phyloP scores from a whole-genome alignment of 1,284 basidiomycete genomes.

The Tranzscheliella williamsii region DNA sequence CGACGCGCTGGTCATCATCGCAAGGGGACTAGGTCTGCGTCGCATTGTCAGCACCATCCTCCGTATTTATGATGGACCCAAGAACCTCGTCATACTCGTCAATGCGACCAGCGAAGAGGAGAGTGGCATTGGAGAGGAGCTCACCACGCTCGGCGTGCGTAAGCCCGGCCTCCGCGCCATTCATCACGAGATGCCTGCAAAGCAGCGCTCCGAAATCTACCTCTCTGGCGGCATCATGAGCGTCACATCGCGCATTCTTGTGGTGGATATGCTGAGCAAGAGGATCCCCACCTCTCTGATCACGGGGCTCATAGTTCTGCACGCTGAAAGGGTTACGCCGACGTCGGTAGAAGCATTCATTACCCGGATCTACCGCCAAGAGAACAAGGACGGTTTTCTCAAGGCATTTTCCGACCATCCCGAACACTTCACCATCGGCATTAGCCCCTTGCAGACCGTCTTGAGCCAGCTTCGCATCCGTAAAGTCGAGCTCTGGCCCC shows the following conservation, averaged over 20 bases:
- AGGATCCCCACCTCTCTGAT: constrained; percentile 83
- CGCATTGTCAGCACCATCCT: constrained; percentile 52
- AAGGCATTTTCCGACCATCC: constrained; percentile 97
- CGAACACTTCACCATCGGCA: constrained; percentile 86
- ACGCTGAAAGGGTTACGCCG: constrained; percentile 85
- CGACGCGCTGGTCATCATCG: constrained; percentile 64
- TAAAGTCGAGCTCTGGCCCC: constrained; percentile 84
- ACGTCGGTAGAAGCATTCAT: constrained; percentile 60
- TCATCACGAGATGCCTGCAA: constrained; percentile 79
- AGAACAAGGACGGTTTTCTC: constrained; percentile 73
- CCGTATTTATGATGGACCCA: constrained; percentile 86
- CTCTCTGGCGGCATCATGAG: constrained; percentile 71
- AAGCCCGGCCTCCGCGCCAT: constrained; percentile 82
- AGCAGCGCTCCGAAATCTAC: constrained; percentile 70
- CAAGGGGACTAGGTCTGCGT: constrained; percentile 53
- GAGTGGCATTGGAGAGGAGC: constrained; percentile 84
- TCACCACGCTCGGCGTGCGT: constrained; percentile 86
- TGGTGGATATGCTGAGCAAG: constrained; percentile 87
- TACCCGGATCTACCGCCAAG: constrained; percentile 50
- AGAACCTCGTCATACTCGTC: constrained; percentile 77
- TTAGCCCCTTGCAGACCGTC: constrained; percentile 87
- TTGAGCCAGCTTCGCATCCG: constrained; percentile 89
- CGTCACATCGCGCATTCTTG: constrained; percentile 88
- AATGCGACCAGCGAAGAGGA: constrained; percentile 88
- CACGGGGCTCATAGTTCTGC: constrained; percentile 88